These are phyloP conservation scores for Plasmodium vinckei DNA, from an alignment of 169 alveolate genomes.

Conservation along the genomic window DNA sequence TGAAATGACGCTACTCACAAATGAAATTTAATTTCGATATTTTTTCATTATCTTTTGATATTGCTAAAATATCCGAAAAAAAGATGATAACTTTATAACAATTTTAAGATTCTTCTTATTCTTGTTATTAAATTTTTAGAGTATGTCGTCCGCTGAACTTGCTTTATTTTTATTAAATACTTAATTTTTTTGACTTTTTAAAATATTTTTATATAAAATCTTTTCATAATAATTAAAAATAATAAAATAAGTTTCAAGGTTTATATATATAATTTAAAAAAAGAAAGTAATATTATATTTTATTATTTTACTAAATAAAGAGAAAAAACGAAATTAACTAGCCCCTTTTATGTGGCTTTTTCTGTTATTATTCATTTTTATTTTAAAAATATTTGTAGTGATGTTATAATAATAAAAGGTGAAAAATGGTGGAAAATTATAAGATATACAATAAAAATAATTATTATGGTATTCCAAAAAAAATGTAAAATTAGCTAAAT, in stretches of 20 bases:
- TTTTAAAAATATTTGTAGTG: too few relatives aligned
- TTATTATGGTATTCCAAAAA: too few relatives aligned
- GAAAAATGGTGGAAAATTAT: too few relatives aligned
- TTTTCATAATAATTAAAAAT: neutral
- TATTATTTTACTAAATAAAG: neutral
- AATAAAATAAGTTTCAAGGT: neutral
- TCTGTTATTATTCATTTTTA: too few relatives aligned
- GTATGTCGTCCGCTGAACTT: slow-evolving; percentile 77
- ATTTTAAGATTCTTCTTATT: neutral
- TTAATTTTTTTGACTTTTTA: neutral
- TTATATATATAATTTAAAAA: neutral
- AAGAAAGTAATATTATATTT: neutral
- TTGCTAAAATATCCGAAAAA: slow-evolving; percentile 53
- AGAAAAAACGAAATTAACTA: too few relatives aligned
- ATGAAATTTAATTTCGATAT: slow-evolving; percentile 33
- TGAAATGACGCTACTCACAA: slow-evolving; percentile 71
- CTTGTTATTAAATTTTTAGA: slow-evolving; percentile 13
- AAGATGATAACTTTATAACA: slow-evolving; percentile 37
- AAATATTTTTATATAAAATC: neutral
- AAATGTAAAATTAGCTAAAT: too few relatives aligned
- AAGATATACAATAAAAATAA: too few relatives aligned
- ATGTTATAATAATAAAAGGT: too few relatives aligned
- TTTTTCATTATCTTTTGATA: slow-evolving; percentile 4
- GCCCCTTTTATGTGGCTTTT: too few relatives aligned
- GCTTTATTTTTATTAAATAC: neutral